Evolutionary conservation across 163 green algal genomes (phyloP).

Genomic region (Scenedesmus sp.): DNA sequence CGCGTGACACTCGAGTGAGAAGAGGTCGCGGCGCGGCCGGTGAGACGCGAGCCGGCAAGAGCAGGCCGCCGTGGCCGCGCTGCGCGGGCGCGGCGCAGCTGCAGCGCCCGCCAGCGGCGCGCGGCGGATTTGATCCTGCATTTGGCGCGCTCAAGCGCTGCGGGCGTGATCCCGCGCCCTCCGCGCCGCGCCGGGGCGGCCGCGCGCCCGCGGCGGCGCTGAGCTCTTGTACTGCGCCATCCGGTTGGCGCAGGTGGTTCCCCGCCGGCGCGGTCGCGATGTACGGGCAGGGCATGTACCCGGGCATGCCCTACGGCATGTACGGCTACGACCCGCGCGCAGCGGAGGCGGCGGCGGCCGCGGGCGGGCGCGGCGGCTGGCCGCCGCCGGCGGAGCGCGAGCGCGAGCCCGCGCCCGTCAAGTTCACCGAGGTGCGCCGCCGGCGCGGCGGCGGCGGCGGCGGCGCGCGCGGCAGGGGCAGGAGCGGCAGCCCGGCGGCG

Average conservation of each 20-base stretch:
- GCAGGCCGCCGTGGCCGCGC: no score
- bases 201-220: no score
- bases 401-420: slow-evolving; percentile 26
- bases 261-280: slow-evolving; percentile 12
- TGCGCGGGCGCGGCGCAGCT: no score
- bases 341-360: neutral
- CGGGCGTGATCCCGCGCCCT: no score
- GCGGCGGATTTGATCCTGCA: no score
- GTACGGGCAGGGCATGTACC: slow-evolving; percentile 46
- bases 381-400: neutral
- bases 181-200: no score
- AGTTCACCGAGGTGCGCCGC: slow-evolving; percentile 40
- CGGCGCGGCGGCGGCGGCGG: neutral
- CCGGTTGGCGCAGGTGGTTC: neutral
- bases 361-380: neutral
- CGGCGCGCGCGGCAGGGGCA: neutral
- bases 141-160: no score
- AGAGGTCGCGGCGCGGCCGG: no score
- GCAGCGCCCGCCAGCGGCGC: no score
- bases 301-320: slow-evolving; percentile 31
- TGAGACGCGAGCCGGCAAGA: no score
- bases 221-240: no score
- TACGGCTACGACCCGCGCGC: slow-evolving; percentile 31
- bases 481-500: neutral
- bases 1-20: no score